These are phyloP conservation scores for Xanthoceras sorbifolium DNA, from an alignment of 345 rosid species.

Conservation along the genomic window DNA sequence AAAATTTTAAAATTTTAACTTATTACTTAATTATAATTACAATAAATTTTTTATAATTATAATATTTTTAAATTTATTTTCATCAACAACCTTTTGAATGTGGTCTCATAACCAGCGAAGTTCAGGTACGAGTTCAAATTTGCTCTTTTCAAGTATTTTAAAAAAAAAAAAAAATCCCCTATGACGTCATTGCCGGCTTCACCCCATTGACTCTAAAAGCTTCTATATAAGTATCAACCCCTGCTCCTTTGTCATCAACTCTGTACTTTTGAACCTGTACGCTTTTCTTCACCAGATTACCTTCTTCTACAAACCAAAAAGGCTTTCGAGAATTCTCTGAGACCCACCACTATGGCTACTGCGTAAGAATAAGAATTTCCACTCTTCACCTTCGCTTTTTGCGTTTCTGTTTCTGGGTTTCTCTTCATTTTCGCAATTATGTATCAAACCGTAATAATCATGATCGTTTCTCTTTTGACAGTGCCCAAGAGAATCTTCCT, in stretches of 20 bases:
- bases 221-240: neutral
- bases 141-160: no score
- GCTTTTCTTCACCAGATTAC: neutral
- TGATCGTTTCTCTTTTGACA: neutral
- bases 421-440: neutral
- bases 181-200: constrained; percentile 7
- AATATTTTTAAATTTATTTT: no score
- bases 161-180: no score
- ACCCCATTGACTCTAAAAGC: neutral
- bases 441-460: neutral
- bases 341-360: constrained; percentile 32
- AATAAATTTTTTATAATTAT: no score
- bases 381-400: neutral
- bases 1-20: no score
- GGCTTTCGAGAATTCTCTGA: neutral
- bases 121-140: no score
- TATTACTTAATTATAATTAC: no score
- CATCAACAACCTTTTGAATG: no score
- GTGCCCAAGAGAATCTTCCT: constrained; percentile 49
- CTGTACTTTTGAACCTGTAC: neutral
- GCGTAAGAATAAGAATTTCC: constrained; percentile 34
- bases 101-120: no score
- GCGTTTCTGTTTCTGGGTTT: neutral
- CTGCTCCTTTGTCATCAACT: neutral
- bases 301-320: neutral